These are phyloP conservation scores for Limonium bicolor DNA, from an alignment of 148 eudicot species.

Conservation along the genomic window DNA sequence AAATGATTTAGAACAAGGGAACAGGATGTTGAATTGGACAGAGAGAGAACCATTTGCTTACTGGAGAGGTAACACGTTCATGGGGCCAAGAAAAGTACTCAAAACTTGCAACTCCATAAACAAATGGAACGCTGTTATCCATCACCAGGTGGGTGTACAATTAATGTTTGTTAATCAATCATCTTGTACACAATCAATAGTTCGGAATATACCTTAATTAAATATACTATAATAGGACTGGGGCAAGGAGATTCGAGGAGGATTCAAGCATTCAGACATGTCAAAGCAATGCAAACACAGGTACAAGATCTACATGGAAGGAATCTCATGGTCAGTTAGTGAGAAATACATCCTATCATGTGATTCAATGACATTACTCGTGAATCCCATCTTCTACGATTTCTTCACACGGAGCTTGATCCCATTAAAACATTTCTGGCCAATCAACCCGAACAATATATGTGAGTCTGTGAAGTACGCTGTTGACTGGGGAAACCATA, in stretches of 20 bases:
- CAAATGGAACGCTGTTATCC: slow-evolving; percentile 39
- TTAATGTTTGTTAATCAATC: background rate
- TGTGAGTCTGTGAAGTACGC: slow-evolving; percentile 27
- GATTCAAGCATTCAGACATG: slow-evolving; percentile 31
- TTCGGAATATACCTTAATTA: background rate
- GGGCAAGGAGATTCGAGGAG: slow-evolving; percentile 24
- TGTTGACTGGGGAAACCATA: slow-evolving; percentile 28
- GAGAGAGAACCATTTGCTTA: slow-evolving; percentile 40
- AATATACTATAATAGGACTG: slow-evolving; percentile 20
- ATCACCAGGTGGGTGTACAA: slow-evolving; percentile 24
- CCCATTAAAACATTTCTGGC: slow-evolving; percentile 42
- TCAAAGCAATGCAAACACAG: slow-evolving; percentile 46
- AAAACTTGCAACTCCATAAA: slow-evolving; percentile 36
- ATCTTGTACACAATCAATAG: background rate
- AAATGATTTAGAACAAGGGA: slow-evolving; percentile 46
- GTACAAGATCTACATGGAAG: slow-evolving; percentile 53
- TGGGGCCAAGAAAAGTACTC: slow-evolving; percentile 34
- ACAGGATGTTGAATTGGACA: slow-evolving; percentile 28
- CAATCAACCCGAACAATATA: slow-evolving; percentile 19
- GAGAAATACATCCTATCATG: slow-evolving; percentile 44
- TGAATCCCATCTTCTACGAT: slow-evolving; percentile 23
- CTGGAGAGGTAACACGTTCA: slow-evolving; percentile 53
- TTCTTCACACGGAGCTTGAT: slow-evolving; percentile 42
- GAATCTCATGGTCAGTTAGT: slow-evolving; percentile 55
- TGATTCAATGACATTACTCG: slow-evolving; percentile 21